Evolutionary conservation across 1,284 basidiomycete species (phyloP).

Genomic region (Cutaneotrichosporon cavernicola): DNA sequence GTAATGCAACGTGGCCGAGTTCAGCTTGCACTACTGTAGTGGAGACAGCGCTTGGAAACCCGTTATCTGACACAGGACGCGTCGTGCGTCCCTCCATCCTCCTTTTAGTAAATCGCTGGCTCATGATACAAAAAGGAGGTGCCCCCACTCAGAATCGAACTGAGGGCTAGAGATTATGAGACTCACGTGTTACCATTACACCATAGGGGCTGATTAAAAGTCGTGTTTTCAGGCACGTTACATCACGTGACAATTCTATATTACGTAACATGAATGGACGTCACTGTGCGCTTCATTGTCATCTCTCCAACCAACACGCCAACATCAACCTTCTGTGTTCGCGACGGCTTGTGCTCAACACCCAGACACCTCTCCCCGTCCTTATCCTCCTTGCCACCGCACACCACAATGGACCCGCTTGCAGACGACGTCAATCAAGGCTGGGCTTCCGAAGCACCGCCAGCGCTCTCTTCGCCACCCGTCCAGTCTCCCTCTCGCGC

Average conservation of each 20-base stretch:
- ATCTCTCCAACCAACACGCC: background rate
- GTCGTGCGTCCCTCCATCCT: too few relatives aligned
- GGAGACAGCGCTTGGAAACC: too few relatives aligned
- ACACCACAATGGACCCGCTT: constrained; percentile 27
- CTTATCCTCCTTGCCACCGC: background rate
- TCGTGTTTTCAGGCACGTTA: background rate
- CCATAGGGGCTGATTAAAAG: constrained; percentile 3
- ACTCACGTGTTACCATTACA: constrained; percentile 19
- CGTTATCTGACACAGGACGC: too few relatives aligned
- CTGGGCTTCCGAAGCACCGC: constrained; percentile 17
- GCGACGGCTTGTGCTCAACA: background rate
- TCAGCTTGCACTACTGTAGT: too few relatives aligned
- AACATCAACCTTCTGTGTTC: background rate
- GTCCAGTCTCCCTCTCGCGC: constrained; percentile 4
- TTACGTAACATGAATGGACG: background rate
- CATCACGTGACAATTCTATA: background rate
- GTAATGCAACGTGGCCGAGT: too few relatives aligned
- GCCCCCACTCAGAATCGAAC: constrained; percentile 18
- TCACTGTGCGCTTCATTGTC: too few relatives aligned
- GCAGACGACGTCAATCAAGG: constrained; percentile 26
- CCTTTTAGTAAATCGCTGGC: too few relatives aligned
- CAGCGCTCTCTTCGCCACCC: constrained; percentile 7
- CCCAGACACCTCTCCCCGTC: background rate
- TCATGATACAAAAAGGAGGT: background rate
- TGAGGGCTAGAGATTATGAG: constrained; percentile 19